Conservation (phyloP, 345 rosid genomes). For the Kandelia obovata region DNA sequence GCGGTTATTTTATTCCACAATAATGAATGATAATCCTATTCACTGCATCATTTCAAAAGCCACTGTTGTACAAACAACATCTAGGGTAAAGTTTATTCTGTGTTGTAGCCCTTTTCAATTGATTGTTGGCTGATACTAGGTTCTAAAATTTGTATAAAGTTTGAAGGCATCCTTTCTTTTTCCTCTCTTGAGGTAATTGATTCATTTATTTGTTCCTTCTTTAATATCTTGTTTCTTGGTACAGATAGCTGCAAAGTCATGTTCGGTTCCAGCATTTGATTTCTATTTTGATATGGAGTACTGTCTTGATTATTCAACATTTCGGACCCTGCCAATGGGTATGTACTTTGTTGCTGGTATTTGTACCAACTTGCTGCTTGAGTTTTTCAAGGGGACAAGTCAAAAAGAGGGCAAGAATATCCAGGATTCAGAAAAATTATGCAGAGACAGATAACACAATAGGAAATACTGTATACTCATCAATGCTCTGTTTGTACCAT, state of each 20-base stretch:
- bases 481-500: no score
- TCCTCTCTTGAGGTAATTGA: slow-evolving; percentile 7
- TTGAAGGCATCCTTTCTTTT: slow-evolving; percentile 6
- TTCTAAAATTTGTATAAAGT: slow-evolving; percentile 10
- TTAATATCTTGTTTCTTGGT: slow-evolving; percentile 23
- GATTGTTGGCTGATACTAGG: neutral
- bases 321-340: slow-evolving; percentile 55
- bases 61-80: slow-evolving; percentile 43
- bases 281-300: slow-evolving; percentile 94
- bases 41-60: slow-evolving; percentile 82
- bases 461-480: no score
- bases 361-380: slow-evolving; percentile 11
- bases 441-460: no score
- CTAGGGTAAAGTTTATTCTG: slow-evolving; percentile 46
- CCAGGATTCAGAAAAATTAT: no score
- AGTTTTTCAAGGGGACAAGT: neutral
- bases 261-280: slow-evolving; percentile 34
- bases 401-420: no score
- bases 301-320: slow-evolving; percentile 84
- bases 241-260: slow-evolving; percentile 55
- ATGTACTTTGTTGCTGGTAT: slow-evolving; percentile 21
- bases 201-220: neutral
- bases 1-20: slow-evolving; percentile 82
- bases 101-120: neutral
- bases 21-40: slow-evolving; percentile 85